Conservation (phyloP, 768 basidiomycete genomes). For the Xerocomus brunneocitrinus region DNA sequence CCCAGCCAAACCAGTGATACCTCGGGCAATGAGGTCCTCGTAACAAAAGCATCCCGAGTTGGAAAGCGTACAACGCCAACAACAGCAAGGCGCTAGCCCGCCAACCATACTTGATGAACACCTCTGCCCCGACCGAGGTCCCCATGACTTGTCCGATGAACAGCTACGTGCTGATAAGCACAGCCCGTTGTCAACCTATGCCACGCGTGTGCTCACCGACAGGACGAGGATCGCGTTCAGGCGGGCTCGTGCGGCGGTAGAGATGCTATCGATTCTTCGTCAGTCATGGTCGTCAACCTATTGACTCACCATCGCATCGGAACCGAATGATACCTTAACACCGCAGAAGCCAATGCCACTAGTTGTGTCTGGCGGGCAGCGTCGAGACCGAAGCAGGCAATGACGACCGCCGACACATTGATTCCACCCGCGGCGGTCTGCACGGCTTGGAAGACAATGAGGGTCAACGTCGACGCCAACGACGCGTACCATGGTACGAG, state of each 20-base stretch:
- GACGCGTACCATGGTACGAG: constrained; percentile 78
- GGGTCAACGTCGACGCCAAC: constrained; percentile 45
- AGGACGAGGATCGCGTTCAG: constrained; percentile 75
- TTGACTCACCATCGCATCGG: background rate
- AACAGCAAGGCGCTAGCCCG: constrained; percentile 56
- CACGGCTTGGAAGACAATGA: constrained; percentile 53
- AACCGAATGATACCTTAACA: constrained; percentile 44
- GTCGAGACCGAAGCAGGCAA: constrained; percentile 70
- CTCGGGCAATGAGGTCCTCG: constrained; percentile 61
- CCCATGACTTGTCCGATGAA: constrained; percentile 84
- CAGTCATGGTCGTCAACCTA: constrained; percentile 2
- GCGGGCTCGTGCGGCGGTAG: constrained; percentile 53
- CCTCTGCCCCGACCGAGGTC: constrained; percentile 65
- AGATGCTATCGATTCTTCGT: constrained; percentile 21
- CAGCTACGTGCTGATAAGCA: constrained; percentile 26
- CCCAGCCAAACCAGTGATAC: constrained; percentile 58
- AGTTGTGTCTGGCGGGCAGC: constrained; percentile 71
- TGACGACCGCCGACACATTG: constrained; percentile 63
- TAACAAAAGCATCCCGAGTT: constrained; percentile 51
- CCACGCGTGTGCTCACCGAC: constrained; percentile 39
- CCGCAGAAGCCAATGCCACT: constrained; percentile 56
- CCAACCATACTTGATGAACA: constrained; percentile 73
- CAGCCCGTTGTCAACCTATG: background rate
- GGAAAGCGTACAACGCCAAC: constrained; percentile 54
- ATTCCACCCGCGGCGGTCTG: constrained; percentile 69